phyloP scores from a whole-genome alignment of 2,329 filamentous ascomycete species.

The Penicillium griseofulvum region DNA sequence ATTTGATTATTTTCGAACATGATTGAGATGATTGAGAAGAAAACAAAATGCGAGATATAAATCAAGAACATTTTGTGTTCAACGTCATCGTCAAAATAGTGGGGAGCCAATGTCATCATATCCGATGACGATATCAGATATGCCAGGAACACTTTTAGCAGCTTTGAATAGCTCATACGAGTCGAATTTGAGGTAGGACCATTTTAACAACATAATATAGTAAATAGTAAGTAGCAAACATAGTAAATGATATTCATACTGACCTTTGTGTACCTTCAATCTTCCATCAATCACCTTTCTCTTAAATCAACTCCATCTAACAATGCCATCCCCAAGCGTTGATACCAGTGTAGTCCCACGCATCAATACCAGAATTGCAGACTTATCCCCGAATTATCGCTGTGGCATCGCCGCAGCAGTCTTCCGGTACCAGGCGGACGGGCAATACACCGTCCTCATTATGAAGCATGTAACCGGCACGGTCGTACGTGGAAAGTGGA shows the following conservation, averaged over 20 bases:
- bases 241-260: not conserved
- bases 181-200: too few relatives aligned
- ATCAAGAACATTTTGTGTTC: not conserved
- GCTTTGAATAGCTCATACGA: not conserved
- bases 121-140: not conserved
- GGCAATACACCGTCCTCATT: not conserved
- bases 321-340: not conserved
- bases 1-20: conserved; percentile 23
- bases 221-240: not conserved
- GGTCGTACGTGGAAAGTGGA: too few relatives aligned
- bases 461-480: too few relatives aligned
- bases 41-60: not conserved
- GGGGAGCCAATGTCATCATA: conserved; percentile 4
- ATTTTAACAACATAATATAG: not conserved
- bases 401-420: not conserved
- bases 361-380: not conserved
- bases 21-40: not conserved
- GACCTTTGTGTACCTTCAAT: not conserved
- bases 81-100: conserved; percentile 4
- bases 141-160: not conserved
- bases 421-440: not conserved
- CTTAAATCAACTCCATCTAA: not conserved
- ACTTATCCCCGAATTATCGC: not conserved
- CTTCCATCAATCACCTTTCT: not conserved
- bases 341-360: too few relatives aligned